Base-by-base conservation (phyloP, 768 basidiomycete species). In the Tubosaeta brunneosetosa region DNA sequence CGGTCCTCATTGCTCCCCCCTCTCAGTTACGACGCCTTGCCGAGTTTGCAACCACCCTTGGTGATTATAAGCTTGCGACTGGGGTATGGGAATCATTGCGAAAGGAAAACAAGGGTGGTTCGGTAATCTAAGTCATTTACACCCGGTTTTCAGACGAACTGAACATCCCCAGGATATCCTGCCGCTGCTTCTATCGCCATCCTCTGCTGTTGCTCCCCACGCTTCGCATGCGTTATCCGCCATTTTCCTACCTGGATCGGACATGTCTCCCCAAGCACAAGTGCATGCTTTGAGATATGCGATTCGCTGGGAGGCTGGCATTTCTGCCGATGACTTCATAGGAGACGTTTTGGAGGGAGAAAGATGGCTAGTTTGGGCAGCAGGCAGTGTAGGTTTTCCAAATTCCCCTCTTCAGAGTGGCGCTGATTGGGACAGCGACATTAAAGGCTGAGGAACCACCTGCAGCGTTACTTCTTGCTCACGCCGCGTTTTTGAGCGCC, bases 1-100 rank as follows among this genome's bases (percentile, higher is more conserved):
- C n/a, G 31, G 56, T 52, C 41, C 38, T 52, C 2, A 45, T 56
- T 37, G 63, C 75, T 26, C 77, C 80, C 7, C 82, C 82, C 7
- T 77, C 84, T 5, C 90, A 87, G 60, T 83, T 86, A 57, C 79
- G 93, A 42, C 84, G 95, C n/a, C 74, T 98, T 4, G 97, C 94
- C 10, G 97, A 99, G 68, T 94, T 98, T 71, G 85, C 92, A 9
- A 97, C 97, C 17, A 82, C 94, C 53, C 71, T 98, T 3, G 88
- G 93, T 3, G 97, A 99, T 69, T 83, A 84, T 66, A 92, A 90
- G 60, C 76, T 94, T 31, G 95, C 94, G 0, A 74, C 80, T 3
- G 71, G 73, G 8, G 82, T 94, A 3, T 98, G 94, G 88, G 97
- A 97, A 65, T 75, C 85, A 4, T 65, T 93, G 32, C 77, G 91